Evolutionary conservation across 2,329 filamentous ascomycete species (phyloP).

Genomic region (Cercospora sp.): DNA sequence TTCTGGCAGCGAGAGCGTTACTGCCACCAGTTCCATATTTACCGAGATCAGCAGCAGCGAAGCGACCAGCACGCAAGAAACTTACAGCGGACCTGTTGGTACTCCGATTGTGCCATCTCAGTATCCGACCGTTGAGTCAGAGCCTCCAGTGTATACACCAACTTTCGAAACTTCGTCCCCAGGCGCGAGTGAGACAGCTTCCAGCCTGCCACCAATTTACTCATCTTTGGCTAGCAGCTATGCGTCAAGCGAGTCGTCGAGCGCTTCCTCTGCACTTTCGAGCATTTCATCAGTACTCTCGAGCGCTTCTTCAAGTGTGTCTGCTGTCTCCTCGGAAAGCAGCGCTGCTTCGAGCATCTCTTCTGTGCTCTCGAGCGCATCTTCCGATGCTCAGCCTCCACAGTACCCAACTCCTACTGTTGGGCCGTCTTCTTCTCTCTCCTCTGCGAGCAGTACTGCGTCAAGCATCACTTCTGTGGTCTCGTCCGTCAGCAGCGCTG

Average conservation of each 20-base stretch:
- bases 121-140: background rate
- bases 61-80: background rate
- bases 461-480: conserved; percentile 7
- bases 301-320: conserved; percentile 2
- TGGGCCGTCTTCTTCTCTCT: background rate
- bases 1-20: conserved; percentile 9
- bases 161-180: background rate
- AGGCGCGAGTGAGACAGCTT: background rate
- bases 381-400: conserved; percentile 7
- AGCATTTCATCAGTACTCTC: conserved; percentile 14
- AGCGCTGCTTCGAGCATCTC: background rate
- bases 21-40: conserved; percentile 5
- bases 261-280: background rate
- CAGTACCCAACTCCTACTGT: background rate
- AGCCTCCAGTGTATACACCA: background rate
- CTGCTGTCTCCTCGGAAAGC: background rate
- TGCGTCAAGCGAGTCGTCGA: background rate
- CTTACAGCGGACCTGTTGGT: background rate
- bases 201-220: conserved; percentile 4
- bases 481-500: background rate
- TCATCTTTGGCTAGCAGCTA: conserved; percentile 8
- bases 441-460: conserved; percentile 5
- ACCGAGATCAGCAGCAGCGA: background rate
- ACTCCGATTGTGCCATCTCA: background rate
- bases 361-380: background rate